Conservation (phyloP, 495 filamentous ascomycete species). For the Hyaloscypha bicolor region DNA sequence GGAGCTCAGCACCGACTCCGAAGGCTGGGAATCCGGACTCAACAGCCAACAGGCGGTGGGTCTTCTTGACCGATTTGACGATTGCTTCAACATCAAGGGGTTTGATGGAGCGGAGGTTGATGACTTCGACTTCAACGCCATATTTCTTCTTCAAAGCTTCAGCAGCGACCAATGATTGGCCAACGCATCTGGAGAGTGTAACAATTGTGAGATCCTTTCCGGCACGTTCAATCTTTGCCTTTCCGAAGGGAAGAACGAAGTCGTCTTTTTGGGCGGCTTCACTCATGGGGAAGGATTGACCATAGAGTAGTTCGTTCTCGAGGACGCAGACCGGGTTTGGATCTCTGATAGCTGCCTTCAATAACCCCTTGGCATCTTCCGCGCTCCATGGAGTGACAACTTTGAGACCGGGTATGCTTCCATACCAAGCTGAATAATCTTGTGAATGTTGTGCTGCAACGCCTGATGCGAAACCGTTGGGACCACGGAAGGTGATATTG, state of each 20-base stretch:
- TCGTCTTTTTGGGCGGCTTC: slow-evolving; percentile 92
- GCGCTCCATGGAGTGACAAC: slow-evolving; percentile 94
- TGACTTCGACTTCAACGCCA: slow-evolving; percentile 92
- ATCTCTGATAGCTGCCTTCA: slow-evolving; percentile 97
- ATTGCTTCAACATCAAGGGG: slow-evolving; percentile 94
- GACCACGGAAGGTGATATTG: slow-evolving; percentile 98
- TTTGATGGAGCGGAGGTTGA: slow-evolving; percentile 97
- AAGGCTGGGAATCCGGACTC: slow-evolving; percentile 96
- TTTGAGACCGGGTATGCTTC: slow-evolving; percentile 95
- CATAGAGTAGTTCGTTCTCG: slow-evolving; percentile 98
- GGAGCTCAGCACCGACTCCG: slow-evolving; percentile 87
- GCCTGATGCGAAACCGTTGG: slow-evolving; percentile 96
- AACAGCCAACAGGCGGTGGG: slow-evolving; percentile 84
- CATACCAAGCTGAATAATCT: slow-evolving; percentile 98
- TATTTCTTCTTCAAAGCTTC: slow-evolving; percentile 92
- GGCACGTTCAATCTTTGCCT: slow-evolving; percentile 96
- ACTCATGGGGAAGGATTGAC: slow-evolving; percentile 91
- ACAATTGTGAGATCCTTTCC: slow-evolving; percentile 97
- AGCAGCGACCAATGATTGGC: slow-evolving; percentile 86
- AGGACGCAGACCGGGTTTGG: slow-evolving; percentile 94
- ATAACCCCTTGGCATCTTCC: slow-evolving; percentile 95
- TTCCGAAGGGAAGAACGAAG: slow-evolving; percentile 94
- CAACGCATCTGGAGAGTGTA: slow-evolving; percentile 90
- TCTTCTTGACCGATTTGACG: slow-evolving; percentile 97
- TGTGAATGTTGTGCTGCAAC: slow-evolving; percentile 98